Conservation (phyloP, 352 stramenopile genomes). For the Blastocystis sp. region DNA sequence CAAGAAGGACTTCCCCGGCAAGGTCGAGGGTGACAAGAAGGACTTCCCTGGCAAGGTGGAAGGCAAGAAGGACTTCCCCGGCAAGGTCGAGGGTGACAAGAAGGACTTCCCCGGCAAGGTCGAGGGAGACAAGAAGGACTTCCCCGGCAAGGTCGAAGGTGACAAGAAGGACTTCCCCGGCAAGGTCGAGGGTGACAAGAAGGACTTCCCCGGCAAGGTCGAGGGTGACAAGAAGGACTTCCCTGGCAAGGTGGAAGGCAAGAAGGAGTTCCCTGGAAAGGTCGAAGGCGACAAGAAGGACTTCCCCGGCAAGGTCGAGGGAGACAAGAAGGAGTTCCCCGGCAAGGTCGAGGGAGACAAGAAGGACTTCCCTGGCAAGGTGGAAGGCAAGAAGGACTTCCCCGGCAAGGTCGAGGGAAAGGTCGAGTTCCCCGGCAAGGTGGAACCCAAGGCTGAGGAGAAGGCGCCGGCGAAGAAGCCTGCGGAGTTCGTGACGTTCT, state of each 20-base stretch:
- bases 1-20: neutral
- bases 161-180: neutral
- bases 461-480: slow-evolving; percentile 36
- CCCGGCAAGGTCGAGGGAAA: neutral
- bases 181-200: neutral
- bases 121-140: neutral
- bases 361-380: neutral
- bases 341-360: neutral
- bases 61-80: neutral
- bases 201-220: neutral
- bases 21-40: neutral
- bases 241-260: neutral
- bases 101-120: neutral
- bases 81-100: neutral
- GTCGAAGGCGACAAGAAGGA: neutral
- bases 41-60: neutral
- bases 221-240: neutral
- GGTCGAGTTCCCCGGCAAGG: neutral
- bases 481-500: slow-evolving; percentile 4
- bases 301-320: neutral
- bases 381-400: neutral
- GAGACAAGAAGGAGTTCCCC: neutral
- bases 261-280: neutral
- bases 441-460: neutral
- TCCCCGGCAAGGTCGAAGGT: neutral